phyloP scores from a whole-genome alignment of 1,284 basidiomycete genomes.

The Ceratobasidium papillatum region DNA sequence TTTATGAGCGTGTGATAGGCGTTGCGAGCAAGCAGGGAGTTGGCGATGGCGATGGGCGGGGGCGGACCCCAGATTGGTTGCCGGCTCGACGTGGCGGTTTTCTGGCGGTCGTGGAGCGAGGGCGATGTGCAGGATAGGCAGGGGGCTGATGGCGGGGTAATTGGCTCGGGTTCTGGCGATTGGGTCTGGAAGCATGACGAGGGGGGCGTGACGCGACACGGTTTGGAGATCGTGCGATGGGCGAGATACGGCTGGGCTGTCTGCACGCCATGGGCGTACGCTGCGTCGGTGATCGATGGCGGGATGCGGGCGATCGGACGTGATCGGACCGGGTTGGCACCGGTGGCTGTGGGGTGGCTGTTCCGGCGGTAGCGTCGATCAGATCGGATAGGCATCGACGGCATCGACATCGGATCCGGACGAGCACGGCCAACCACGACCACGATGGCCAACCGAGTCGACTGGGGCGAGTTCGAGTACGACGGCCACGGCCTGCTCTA shows the following conservation, averaged over 20 bases:
- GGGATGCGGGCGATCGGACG: slow-evolving; percentile 25
- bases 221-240: not conserved
- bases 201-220: not conserved
- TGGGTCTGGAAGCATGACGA: not conserved
- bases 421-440: slow-evolving; percentile 5
- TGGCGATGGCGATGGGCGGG: slow-evolving; percentile 21
- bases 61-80: slow-evolving; percentile 8
- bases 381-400: slow-evolving; percentile 34
- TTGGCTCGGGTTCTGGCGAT: slow-evolving; percentile 11
- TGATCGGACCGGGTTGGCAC: slow-evolving; percentile 22
- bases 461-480: slow-evolving; percentile 39
- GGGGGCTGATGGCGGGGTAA: slow-evolving; percentile 11
- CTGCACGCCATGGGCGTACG: no score
- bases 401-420: slow-evolving; percentile 17
- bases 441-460: slow-evolving; percentile 23
- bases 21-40: not conserved
- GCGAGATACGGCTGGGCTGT: not conserved
- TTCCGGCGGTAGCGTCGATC: slow-evolving; percentile 31
- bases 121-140: slow-evolving; percentile 23
- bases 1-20: slow-evolving; percentile 13
- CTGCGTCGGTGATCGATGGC: slow-evolving; percentile 24
- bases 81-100: slow-evolving; percentile 8
- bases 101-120: not conserved
- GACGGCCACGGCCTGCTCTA: slow-evolving; percentile 26
- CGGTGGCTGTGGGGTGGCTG: slow-evolving; percentile 17